Percentiles rank a stretch among this genome's conserved stretches.
Conservation (phyloP, 345 rosid species). For the Brassica carinata region DNA sequence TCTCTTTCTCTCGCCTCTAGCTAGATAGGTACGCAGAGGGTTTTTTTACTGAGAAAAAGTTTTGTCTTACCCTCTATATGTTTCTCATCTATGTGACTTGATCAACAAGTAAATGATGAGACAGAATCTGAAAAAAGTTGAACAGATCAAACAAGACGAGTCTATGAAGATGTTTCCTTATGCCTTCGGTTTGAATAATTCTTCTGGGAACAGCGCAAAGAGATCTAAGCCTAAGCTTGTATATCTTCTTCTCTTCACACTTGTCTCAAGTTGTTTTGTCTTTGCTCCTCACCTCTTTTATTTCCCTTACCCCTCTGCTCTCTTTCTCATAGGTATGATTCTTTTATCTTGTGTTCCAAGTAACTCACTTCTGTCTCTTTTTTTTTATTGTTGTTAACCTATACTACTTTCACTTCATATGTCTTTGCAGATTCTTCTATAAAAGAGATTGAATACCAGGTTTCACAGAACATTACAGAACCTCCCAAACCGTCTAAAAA, state of each 20-base stretch:
- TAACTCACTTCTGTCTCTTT: background rate
- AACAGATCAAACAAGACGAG: conserved; percentile 23
- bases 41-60: background rate
- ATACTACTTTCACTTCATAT: background rate
- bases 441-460: conserved; percentile 20
- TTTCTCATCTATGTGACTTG: conserved; percentile 18
- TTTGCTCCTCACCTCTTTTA: conserved; percentile 35
- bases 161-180: conserved; percentile 15
- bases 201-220: conserved; percentile 20
- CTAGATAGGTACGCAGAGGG: background rate
- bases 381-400: background rate
- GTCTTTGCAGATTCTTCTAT: conserved; percentile 29
- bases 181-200: conserved; percentile 5
- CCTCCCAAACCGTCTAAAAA: conserved; percentile 14
- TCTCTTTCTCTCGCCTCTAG: conserved; percentile 1
- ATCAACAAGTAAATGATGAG: conserved; percentile 19
- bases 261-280: conserved; percentile 37
- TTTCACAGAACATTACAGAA: conserved; percentile 9
- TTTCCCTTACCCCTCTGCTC: conserved; percentile 34
- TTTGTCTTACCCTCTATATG: background rate
- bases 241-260: conserved; percentile 41
- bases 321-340: conserved; percentile 33
- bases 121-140: conserved; percentile 25
- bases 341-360: conserved; percentile 25
- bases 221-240: conserved; percentile 36